Conservation (phyloP, 208 protist species). For the Herpetomonas samuelpessoai region DNA sequence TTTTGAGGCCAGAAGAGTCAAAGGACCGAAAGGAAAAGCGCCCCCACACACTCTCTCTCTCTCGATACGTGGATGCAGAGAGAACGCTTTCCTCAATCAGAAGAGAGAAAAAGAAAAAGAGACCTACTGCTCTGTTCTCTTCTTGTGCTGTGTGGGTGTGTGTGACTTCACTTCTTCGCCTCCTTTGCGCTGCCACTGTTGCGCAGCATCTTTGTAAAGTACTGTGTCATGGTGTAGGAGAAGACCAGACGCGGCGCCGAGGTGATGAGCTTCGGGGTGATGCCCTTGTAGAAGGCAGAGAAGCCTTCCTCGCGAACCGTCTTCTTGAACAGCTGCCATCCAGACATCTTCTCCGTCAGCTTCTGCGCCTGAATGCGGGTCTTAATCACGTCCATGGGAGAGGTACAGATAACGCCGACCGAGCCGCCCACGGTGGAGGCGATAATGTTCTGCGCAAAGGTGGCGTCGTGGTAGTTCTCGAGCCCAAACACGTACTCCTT, state of each 20-base stretch:
- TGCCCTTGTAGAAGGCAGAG: slow-evolving; percentile 82
- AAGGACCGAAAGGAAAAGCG: too few species aligned
- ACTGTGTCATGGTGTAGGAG: slow-evolving; percentile 86
- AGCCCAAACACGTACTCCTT: slow-evolving; percentile 69
- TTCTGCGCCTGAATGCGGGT: slow-evolving; percentile 75
- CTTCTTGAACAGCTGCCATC: slow-evolving; percentile 41
- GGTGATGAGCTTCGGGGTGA: slow-evolving; percentile 73
- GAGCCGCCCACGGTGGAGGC: slow-evolving; percentile 59
- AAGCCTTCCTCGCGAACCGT: slow-evolving; percentile 59
- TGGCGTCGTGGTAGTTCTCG: slow-evolving; percentile 59
- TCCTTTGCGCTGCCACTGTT: slow-evolving; percentile 2
- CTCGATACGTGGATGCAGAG: too few species aligned
- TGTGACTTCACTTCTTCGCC: neutral
- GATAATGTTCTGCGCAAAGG: slow-evolving; percentile 64
- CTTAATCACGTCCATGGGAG: slow-evolving; percentile 83
- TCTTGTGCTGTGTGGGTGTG: too few species aligned
- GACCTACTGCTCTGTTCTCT: too few species aligned
- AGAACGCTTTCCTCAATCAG: too few species aligned
- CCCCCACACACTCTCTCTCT: too few species aligned
- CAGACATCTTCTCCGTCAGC: slow-evolving; percentile 41
- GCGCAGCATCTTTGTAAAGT: slow-evolving; percentile 55
- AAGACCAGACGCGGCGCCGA: slow-evolving; percentile 78
- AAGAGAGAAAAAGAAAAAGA: too few species aligned
- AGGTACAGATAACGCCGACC: slow-evolving; percentile 55
- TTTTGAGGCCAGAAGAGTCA: too few species aligned